Conservation (phyloP, 2,329 filamentous ascomycete genomes). For the Claviceps humidiphila region DNA sequence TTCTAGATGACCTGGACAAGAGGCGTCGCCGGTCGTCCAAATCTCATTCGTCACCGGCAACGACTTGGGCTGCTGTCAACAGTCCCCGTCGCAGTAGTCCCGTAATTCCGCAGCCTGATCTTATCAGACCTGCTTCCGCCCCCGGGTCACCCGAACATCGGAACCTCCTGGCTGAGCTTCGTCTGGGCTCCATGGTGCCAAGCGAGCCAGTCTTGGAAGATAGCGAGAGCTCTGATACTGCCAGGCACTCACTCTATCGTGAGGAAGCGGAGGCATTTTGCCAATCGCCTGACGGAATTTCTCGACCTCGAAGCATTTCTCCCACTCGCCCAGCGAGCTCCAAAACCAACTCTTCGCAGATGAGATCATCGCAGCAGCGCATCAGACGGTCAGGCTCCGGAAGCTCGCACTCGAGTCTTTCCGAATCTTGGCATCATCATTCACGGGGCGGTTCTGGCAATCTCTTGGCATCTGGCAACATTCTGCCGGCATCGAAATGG, state of each 20-base stretch:
- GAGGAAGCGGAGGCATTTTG: slow-evolving; percentile 34
- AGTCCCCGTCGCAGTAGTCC: slow-evolving; percentile 53
- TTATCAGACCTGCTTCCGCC: slow-evolving; percentile 54
- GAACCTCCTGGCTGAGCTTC: slow-evolving; percentile 34
- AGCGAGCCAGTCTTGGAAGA: slow-evolving; percentile 37
- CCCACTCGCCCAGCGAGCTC: slow-evolving; percentile 65
- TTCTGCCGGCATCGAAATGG: slow-evolving; percentile 81
- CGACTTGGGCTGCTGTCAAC: slow-evolving; percentile 47
- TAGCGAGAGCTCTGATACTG: slow-evolving; percentile 18
- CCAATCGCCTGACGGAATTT: slow-evolving; percentile 28
- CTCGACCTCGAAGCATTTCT: slow-evolving; percentile 62
- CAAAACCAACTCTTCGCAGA: slow-evolving; percentile 55
- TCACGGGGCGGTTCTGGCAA: slow-evolving; percentile 67
- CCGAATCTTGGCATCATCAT: slow-evolving; percentile 46
- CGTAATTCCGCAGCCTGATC: slow-evolving; percentile 49
- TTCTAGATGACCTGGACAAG: slow-evolving; percentile 93
- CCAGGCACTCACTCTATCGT: slow-evolving; percentile 29
- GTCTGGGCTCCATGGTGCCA: slow-evolving; percentile 44
- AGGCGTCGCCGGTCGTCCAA: slow-evolving; percentile 79
- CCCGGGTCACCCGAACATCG: slow-evolving; percentile 47
- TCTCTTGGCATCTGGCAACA: slow-evolving; percentile 49
- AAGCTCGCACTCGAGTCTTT: slow-evolving; percentile 74
- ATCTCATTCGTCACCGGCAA: slow-evolving; percentile 64
- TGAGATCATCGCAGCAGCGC: slow-evolving; percentile 59
- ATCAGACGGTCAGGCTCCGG: slow-evolving; percentile 79